These are phyloP conservation scores for Gossypium aridum DNA, from an alignment of 441 rosid species.

Conservation along the genomic window DNA sequence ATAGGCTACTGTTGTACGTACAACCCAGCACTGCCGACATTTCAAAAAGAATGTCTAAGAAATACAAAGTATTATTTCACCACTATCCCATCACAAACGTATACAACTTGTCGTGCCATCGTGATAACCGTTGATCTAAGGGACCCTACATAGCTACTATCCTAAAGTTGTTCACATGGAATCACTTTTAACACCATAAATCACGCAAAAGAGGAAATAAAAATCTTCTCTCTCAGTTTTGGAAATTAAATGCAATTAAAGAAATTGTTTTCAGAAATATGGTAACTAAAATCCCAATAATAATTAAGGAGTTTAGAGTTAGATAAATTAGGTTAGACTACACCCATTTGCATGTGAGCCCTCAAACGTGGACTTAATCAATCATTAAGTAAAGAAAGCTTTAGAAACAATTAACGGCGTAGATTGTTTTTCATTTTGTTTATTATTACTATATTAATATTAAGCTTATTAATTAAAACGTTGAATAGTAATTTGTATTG, in stretches of 20 bases:
- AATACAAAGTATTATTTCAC: background rate
- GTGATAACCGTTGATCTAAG: slow-evolving; percentile 14
- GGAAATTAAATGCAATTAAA: background rate
- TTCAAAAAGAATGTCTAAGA: slow-evolving; percentile 9
- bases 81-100: background rate
- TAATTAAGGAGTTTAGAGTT: background rate
- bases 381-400: background rate
- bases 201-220: background rate
- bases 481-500: background rate
- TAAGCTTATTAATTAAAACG: background rate
- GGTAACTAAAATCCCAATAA: background rate
- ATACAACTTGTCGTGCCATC: background rate
- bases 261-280: no score
- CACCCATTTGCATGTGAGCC: background rate
- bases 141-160: slow-evolving; percentile 8
- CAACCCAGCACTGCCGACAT: slow-evolving; percentile 24
- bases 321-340: background rate
- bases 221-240: background rate
- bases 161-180: slow-evolving; percentile 12
- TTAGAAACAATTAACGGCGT: background rate
- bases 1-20: background rate
- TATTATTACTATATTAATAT: background rate
- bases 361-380: background rate
- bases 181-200: slow-evolving; percentile 7
- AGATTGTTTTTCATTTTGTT: background rate